Evolutionary conservation across 768 basidiomycete genomes (phyloP).

Genomic region (Holtermannia corniformis): DNA sequence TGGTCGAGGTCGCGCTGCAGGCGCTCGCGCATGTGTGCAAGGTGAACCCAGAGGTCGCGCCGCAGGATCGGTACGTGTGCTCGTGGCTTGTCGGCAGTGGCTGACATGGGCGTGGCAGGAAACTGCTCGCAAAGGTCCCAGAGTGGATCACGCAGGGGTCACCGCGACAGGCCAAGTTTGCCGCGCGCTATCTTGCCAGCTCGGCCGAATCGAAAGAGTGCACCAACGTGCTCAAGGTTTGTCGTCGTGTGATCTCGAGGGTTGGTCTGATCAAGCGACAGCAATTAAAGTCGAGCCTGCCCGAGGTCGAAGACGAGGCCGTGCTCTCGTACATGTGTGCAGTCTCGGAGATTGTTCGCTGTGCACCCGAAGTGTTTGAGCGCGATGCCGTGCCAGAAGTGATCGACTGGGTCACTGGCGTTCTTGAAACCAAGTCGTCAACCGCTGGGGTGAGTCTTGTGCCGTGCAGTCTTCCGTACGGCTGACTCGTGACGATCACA

Average conservation of each 20-base stretch:
- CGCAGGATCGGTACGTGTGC: slow-evolving; percentile 58
- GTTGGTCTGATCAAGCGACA: not conserved
- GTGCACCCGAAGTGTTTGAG: slow-evolving; percentile 66
- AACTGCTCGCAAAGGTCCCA: slow-evolving; percentile 49
- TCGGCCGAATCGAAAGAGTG: slow-evolving; percentile 51
- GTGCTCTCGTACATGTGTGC: slow-evolving; percentile 62
- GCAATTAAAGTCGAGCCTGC: not conserved
- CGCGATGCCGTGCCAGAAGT: slow-evolving; percentile 64
- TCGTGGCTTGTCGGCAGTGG: too few relatives aligned
- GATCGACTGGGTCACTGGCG: slow-evolving; percentile 51
- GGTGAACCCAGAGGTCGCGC: slow-evolving; percentile 52
- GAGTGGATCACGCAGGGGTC: slow-evolving; percentile 55
- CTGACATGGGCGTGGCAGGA: not conserved
- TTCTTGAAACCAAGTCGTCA: slow-evolving; percentile 18
- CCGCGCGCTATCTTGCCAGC: slow-evolving; percentile 61
- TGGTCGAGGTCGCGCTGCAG: slow-evolving; percentile 65
- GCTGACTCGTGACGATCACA: too few relatives aligned
- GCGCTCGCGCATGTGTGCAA: slow-evolving; percentile 61
- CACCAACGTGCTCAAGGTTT: slow-evolving; percentile 56
- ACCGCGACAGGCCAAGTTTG: slow-evolving; percentile 69
- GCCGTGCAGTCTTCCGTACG: not conserved
- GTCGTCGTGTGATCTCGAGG: slow-evolving; percentile 16
- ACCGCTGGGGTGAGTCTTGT: slow-evolving; percentile 20
- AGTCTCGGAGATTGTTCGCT: slow-evolving; percentile 62
- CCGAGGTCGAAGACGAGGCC: slow-evolving; percentile 42